Base-by-base conservation (phyloP, 441 rosid species). In the Erodium trifolium region DNA sequence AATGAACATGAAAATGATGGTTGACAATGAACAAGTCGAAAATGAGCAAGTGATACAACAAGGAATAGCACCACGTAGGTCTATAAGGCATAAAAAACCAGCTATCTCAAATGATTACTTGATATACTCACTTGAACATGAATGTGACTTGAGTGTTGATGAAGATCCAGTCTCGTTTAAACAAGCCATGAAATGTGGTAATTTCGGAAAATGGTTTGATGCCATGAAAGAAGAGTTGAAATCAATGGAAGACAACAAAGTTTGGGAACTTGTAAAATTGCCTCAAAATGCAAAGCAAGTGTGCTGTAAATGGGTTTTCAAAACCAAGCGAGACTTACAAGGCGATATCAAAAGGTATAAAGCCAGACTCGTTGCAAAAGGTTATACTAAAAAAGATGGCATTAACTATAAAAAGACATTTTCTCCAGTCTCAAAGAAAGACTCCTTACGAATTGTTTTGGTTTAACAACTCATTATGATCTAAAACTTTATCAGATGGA, bases 321-420 rank as follows among this genome's bases (percentile, higher is more conserved):
- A 23, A 23, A 23, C 27, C 27, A 23, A 63, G 7, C 2, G 19
- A 27, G 62, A 55, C 62, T 11, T 4, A 13, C 13, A 55, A 1
- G 19, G 19, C 6, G 0, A 11, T 17, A 14, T 55, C 5, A 17
- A 14, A 55, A 13, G 62, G 14, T 55, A 11, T 55, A 55, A 55
- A 55, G 68, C 27, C 23, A 0, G 49, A 23, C 27, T 23, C 2
- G 27, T 23, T 23, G 27, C 0, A 23, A 2, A 23, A 23, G 27
- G 27, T 23, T 63, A 9, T 43, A 63, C 60, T 63, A 19, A 70
- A 17, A 70, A 70, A 2, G 57, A 62, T 1, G 67, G 41, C 18
- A 37, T 70, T 37, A 66, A 69, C 31, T 69, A 69, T 29, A 34
- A 69, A 29, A 31, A 69, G 43, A 69, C 45, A 1, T 55, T 69